phyloP scores from a whole-genome alignment of 345 rosid genomes.

The Aethionema arabicum region DNA sequence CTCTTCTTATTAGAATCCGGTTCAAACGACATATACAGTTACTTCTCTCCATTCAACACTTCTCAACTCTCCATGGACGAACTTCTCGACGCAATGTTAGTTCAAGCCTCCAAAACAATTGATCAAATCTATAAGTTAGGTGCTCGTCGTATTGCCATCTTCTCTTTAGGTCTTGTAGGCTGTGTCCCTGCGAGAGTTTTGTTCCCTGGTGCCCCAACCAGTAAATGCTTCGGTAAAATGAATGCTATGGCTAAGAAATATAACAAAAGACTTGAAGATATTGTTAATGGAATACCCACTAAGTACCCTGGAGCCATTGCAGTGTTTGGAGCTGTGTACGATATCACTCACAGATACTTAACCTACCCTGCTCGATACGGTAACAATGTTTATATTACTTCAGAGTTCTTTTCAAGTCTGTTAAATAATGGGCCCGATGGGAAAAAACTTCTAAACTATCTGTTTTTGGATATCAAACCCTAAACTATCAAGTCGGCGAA shows the following conservation, averaged over 20 bases:
- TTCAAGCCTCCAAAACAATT: slow-evolving; percentile 36
- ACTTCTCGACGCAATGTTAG: slow-evolving; percentile 47
- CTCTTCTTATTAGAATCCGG: slow-evolving; percentile 60
- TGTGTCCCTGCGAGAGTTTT: slow-evolving; percentile 63
- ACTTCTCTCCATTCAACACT: slow-evolving; percentile 39
- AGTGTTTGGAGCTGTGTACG: slow-evolving; percentile 55
- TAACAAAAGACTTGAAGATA: slow-evolving; percentile 45
- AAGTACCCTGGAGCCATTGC: slow-evolving; percentile 44
- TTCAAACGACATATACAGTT: slow-evolving; percentile 60
- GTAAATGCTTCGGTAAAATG: slow-evolving; percentile 53
- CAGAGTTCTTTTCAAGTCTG: not conserved
- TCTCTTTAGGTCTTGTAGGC: slow-evolving; percentile 60
- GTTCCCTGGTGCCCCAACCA: slow-evolving; percentile 45
- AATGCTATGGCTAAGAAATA: slow-evolving; percentile 56
- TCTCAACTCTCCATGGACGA: slow-evolving; percentile 42
- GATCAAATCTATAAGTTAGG: slow-evolving; percentile 49
- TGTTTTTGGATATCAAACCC: no score
- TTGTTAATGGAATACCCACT: slow-evolving; percentile 39
- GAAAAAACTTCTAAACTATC: no score
- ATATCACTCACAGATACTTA: slow-evolving; percentile 45
- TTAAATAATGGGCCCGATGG: no score
- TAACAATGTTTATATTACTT: slow-evolving; percentile 19
- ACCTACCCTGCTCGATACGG: slow-evolving; percentile 50
- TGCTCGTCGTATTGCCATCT: slow-evolving; percentile 49
- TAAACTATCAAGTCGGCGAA: no score